Evolutionary conservation across 2,329 filamentous ascomycete genomes (phyloP).

Genomic region (Colletotrichum melonis): DNA sequence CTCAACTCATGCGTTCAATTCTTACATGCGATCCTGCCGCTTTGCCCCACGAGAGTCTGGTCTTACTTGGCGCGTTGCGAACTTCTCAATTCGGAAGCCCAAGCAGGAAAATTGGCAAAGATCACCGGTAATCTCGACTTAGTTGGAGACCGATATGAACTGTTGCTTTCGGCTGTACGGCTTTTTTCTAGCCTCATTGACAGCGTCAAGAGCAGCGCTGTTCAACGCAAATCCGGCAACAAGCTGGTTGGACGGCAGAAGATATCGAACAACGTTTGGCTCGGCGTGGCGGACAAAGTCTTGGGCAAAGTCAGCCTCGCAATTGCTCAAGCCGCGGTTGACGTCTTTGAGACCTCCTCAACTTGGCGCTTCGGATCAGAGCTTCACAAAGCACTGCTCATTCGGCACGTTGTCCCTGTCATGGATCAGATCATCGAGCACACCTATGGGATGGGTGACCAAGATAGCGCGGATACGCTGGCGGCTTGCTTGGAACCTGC

Average conservation of each 20-base stretch:
- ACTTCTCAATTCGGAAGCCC: constrained; percentile 80
- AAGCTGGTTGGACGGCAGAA: constrained; percentile 61
- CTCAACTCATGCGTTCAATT: constrained; percentile 82
- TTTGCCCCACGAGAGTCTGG: constrained; percentile 88
- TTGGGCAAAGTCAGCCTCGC: constrained; percentile 78
- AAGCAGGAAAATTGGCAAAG: constrained; percentile 79
- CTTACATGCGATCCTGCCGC: constrained; percentile 76
- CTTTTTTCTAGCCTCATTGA: constrained; percentile 82
- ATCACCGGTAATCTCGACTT: constrained; percentile 88
- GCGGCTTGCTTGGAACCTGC: constrained; percentile 76
- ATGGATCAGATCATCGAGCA: constrained; percentile 79
- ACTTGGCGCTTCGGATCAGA: constrained; percentile 85
- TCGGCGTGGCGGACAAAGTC: constrained; percentile 82
- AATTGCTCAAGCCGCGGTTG: constrained; percentile 80
- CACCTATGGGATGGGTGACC: constrained; percentile 80
- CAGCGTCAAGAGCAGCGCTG: constrained; percentile 76
- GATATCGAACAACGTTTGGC: constrained; percentile 65
- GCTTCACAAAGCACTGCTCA: constrained; percentile 76
- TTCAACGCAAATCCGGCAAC: constrained; percentile 70
- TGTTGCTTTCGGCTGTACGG: constrained; percentile 78
- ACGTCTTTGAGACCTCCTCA: constrained; percentile 86
- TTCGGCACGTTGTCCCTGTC: constrained; percentile 73
- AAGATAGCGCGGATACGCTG: constrained; percentile 54
- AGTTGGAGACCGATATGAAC: constrained; percentile 78
- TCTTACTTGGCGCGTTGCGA: constrained; percentile 86